Base-by-base conservation (phyloP, 2,329 filamentous ascomycete species). In the Harringtonia aguacate region DNA sequence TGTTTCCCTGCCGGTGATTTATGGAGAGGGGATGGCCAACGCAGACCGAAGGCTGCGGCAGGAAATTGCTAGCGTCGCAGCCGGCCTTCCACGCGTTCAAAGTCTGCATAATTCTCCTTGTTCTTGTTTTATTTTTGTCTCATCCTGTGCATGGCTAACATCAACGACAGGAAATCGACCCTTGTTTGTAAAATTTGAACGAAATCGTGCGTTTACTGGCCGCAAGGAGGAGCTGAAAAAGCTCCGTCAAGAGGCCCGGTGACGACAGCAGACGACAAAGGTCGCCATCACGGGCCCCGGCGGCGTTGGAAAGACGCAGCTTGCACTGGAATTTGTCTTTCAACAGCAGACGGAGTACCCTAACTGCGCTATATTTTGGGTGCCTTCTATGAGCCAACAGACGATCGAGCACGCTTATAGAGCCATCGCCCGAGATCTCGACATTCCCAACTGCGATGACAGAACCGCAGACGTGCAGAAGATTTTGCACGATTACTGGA, bases 341-440 rank as follows among this genome's bases (percentile, higher is more conserved):
- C 53, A 51, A 2, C 13, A 61, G 4, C 54, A 45, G 3, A 40
- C 58, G 1, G 39, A 43, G 8, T 39, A 55, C 30, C 53, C 53
- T 0, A 48, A 58, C 15, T 62, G 56, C 46, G 64, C 58, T 0
- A 48, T 69, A n/a, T 65, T 68, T 49, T 69, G 63, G 65, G 57
- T 68, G 6, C 56, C 59, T 2, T 57, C 56, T 4, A 41, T 56
- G 4, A 53, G 54, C 47, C 22, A 34, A 2, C 49, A 50, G 2
- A 56, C 28, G 15, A 59, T 68, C 24, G 57, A 64, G 28, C 55
- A 61, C 29, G 58, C 58, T 9, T 68, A 64, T 41, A 50, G 28
- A 9, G 45, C 57, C 0, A 63, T 65, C 27, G 65, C 56, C 4
- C 43, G 43, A n/a, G 17, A 42, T 33, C 53, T 64, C 3, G 39